Evolutionary conservation across 2,329 filamentous ascomycete genomes (phyloP).

Genomic region (Calonectria crousiana): DNA sequence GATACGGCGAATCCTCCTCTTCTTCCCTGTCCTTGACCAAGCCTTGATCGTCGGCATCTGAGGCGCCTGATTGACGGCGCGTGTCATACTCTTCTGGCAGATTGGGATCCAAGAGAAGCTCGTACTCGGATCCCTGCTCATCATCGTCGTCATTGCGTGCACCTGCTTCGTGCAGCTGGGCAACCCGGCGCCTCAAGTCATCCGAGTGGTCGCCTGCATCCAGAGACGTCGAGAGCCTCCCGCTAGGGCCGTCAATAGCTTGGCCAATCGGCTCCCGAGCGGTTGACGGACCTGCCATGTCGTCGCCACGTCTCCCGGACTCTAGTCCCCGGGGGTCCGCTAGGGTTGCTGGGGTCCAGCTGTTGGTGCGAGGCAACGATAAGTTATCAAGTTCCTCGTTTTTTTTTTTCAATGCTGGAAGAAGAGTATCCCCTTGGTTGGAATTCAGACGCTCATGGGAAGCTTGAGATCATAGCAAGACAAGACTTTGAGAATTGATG

Average conservation of each 20-base stretch:
- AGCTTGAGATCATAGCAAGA: not conserved
- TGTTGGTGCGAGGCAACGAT: not conserved
- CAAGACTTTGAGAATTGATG: not conserved
- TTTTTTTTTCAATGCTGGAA: not conserved
- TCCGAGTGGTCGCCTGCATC: constrained; percentile 40
- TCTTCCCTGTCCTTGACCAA: constrained; percentile 48
- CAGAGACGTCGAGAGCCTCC: constrained; percentile 44
- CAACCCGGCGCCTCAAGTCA: constrained; percentile 49
- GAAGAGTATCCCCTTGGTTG: no score
- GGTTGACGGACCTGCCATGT: constrained; percentile 18
- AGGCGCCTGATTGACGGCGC: constrained; percentile 41
- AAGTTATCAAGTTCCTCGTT: not conserved
- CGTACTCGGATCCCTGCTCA: constrained; percentile 64
- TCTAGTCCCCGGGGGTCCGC: not conserved
- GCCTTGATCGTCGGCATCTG: constrained; percentile 46
- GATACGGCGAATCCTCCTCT: constrained; percentile 68
- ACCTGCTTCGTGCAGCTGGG: constrained; percentile 57
- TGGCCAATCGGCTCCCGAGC: constrained; percentile 40
- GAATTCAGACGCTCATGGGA: not conserved
- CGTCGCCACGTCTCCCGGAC: not conserved
- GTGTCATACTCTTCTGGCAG: constrained; percentile 59
- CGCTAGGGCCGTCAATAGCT: constrained; percentile 40
- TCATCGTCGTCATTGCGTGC: constrained; percentile 56
- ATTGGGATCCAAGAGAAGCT: constrained; percentile 68
- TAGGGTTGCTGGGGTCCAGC: not conserved